Evolutionary conservation across 768 basidiomycete genomes (phyloP).

Genomic region (Trametes coccinea): DNA sequence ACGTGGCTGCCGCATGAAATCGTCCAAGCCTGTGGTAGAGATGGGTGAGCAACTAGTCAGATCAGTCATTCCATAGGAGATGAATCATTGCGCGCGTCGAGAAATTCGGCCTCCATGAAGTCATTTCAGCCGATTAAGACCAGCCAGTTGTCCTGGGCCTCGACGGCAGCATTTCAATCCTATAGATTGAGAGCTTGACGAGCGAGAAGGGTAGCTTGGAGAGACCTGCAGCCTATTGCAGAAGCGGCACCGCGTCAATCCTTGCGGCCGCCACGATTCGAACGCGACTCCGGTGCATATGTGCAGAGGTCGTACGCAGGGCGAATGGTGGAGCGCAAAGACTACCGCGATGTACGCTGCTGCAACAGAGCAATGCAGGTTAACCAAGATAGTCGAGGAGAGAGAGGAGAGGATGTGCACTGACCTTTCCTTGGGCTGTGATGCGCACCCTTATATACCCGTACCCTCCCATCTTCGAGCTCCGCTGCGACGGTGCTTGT

Average conservation of each 20-base stretch:
- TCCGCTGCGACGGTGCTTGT: not conserved
- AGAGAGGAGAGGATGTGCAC: not conserved
- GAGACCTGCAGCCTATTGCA: not conserved
- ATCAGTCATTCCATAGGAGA: too few relatives aligned
- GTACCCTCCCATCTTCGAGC: not conserved
- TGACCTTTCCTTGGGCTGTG: not conserved
- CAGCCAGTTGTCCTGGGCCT: too few relatives aligned
- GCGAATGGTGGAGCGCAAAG: constrained; percentile 14
- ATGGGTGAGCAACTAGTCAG: too few relatives aligned
- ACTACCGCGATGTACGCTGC: constrained; percentile 6
- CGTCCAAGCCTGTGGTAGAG: too few relatives aligned
- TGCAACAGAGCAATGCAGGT: constrained; percentile 10
- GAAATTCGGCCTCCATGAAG: too few relatives aligned
- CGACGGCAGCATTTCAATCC: too few relatives aligned
- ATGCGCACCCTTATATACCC: not conserved
- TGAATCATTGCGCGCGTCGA: too few relatives aligned
- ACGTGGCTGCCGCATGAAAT: too few relatives aligned
- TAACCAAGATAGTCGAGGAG: not conserved
- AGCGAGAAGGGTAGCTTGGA: too few relatives aligned
- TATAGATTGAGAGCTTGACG: too few relatives aligned
- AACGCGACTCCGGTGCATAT: constrained; percentile 9
- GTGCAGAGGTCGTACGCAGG: constrained; percentile 3
- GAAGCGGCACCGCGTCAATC: constrained; percentile 15
- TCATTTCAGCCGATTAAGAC: too few relatives aligned
- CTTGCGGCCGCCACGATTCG: constrained; percentile 23